Percentiles rank a stretch among this genome's conserved stretches.
These are phyloP conservation scores for Graphilbum fragrans DNA, from an alignment of 2,329 filamentous ascomycete species.

Conservation along the genomic window DNA sequence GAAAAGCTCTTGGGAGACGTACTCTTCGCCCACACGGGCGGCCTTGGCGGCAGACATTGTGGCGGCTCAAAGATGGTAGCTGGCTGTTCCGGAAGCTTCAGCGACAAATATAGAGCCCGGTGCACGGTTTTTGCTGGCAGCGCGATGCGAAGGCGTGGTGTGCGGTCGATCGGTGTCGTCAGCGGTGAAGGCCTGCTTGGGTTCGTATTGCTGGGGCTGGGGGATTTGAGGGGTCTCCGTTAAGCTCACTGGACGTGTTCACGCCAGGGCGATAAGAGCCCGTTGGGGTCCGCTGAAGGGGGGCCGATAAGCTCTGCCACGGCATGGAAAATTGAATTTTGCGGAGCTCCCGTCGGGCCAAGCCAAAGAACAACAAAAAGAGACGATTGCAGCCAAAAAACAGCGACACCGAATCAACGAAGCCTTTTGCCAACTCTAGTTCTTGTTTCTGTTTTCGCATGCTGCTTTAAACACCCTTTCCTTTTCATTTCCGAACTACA, in stretches of 20 bases:
- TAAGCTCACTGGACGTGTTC: too few species aligned
- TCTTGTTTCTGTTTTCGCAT: background rate
- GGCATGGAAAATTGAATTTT: slow-evolving; percentile 8
- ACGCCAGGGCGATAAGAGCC: too few species aligned
- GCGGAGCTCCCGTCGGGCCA: slow-evolving; percentile 5
- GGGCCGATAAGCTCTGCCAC: background rate
- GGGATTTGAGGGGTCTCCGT: too few species aligned
- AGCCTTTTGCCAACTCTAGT: too few species aligned
- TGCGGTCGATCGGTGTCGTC: too few species aligned
- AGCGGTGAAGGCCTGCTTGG: too few species aligned
- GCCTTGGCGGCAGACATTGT: slow-evolving; percentile 48
- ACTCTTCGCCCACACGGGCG: slow-evolving; percentile 51
- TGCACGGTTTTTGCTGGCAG: too few species aligned
- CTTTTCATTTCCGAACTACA: background rate
- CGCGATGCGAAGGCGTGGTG: too few species aligned
- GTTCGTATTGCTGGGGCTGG: too few species aligned
- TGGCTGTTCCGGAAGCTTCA: too few species aligned
- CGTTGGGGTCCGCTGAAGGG: background rate
- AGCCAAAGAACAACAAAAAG: slow-evolving; percentile 1
- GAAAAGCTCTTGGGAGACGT: slow-evolving; percentile 14
- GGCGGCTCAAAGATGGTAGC: too few species aligned
- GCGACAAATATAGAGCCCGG: too few species aligned
- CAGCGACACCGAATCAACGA: background rate
- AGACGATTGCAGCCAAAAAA: background rate
- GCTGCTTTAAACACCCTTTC: background rate